Base-by-base conservation (phyloP, 2,329 filamentous ascomycete genomes). In the Sclerotinia minor region DNA sequence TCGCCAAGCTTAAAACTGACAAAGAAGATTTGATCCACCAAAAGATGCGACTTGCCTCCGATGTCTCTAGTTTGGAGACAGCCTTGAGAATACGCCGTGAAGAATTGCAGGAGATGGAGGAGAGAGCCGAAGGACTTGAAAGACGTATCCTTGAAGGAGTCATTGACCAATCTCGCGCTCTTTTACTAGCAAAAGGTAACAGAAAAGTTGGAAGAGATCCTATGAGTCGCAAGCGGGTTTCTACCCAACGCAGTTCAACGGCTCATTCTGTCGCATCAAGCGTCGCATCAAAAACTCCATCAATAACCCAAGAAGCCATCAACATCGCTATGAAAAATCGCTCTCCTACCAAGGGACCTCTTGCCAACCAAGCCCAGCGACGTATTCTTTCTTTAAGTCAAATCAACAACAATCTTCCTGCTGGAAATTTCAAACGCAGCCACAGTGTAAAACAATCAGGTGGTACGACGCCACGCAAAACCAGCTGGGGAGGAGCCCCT, bases 131-230 rank as follows among this genome's bases (percentile, higher is more conserved):
- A 77, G 87, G 88, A 4, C 83, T 99, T 32, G 95, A 99, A 80
- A 91, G 94, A 64, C 89, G 95, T 35, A 97, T 99, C 73, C 82
- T 99, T 44, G 94, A 98, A 72, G 94, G 94, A 35, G 92, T 98
- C 71, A 96, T 99, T 81, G 94, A 98, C 74, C 94, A 98, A 77
- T 97, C 94, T 26, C 90, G 94, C 8, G 89, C 94, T 35, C 84
- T 97, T n/a, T 85, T 98, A 68, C 91, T 95, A 82, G 83, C 87
- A 72, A 89, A 92, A 80, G 53, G 85, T 65, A 75, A 75, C 68
- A 45, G 44, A 5, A 75, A 67, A 26, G 45, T 75, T 77, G 76
- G 72, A 75, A 74, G 77, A 72, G 81, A 82, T 72, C 80, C 80
- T 55, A 82, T 85, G 81, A 83, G 79, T 71, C 78, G 84, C 67